Base-by-base conservation (phyloP, 306 rosid species). In the Vigna reflexopilosa region DNA sequence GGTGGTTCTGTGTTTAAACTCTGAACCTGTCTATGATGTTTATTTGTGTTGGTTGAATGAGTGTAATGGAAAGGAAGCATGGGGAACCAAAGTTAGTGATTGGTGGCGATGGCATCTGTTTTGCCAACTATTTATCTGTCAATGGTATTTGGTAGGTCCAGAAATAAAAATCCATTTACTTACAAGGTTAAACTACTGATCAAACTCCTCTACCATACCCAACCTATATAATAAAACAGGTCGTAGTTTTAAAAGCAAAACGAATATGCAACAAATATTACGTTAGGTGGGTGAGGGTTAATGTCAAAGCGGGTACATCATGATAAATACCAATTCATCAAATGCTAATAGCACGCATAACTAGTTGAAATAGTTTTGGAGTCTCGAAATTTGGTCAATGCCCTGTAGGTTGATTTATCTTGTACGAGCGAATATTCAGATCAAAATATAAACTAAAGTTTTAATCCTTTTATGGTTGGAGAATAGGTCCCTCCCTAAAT, bases 321-420 rank as follows among this genome's bases (percentile, higher is more conserved):
- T 52, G 77, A 69, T 73, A 48, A 72, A 77, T 75, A 44, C 73
- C 13, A 24, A 49, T 26, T 5, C 70, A 81, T 69, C 36, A 75
- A 44, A 52, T 55, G 42, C 19, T 52, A 24, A 48, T 26, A 17
- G 17, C 57, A 65, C 34, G 54, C 13, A 65, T 28, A 52, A 51
- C 71, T 13, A 24, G 73, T 76, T 61, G 81, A 62, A 82, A 52
- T 9, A 52, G 22, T 67, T 61, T 26, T 42, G 40, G 66, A 48
- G 58, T 72, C 17, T 6, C 55, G 38, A 40, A 67, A 79, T 68
- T 83, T 75, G 83, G 83, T 83, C 81, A 83, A 79, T 77, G 75
- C 77, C 81, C 78, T 10, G 40, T 40, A 20, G 17, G 56, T 63
- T 77, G 58, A 49, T 66, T 62, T 32, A 67, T 64, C 50, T 47